Conservation (phyloP, 1,284 basidiomycete genomes). For the Retiboletus fuscus region DNA sequence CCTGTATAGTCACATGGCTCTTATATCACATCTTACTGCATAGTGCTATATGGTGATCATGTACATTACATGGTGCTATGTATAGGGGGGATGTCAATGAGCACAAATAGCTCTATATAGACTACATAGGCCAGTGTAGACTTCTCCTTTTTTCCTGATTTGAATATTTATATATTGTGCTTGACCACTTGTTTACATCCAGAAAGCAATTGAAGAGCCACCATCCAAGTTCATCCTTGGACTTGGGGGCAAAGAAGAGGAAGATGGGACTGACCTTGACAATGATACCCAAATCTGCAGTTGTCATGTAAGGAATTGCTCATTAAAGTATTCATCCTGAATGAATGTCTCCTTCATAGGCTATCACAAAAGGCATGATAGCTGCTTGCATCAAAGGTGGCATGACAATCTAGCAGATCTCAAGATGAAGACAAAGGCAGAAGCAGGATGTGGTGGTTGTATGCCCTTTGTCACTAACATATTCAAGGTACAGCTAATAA, state of each 20-base stretch:
- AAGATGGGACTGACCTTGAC: constrained; percentile 74
- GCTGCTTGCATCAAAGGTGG: constrained; percentile 66
- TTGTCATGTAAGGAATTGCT: constrained; percentile 60
- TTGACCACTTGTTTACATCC: background rate
- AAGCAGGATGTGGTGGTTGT: constrained; percentile 82
- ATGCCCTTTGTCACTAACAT: constrained; percentile 68
- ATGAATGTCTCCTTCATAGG: constrained; percentile 47
- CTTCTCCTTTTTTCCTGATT: too few species aligned
- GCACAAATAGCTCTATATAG: too few species aligned
- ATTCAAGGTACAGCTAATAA: constrained; percentile 61
- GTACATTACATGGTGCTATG: too few species aligned
- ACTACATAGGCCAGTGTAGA: too few species aligned
- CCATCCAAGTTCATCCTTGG: constrained; percentile 79
- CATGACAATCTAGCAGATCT: constrained; percentile 66
- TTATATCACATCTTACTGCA: too few species aligned
- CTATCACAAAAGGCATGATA: constrained; percentile 75
- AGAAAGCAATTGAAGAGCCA: constrained; percentile 73
- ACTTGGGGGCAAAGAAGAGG: constrained; percentile 62
- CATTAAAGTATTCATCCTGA: background rate
- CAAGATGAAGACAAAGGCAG: constrained; percentile 78
- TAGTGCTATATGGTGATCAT: too few species aligned
- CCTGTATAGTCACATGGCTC: too few species aligned
- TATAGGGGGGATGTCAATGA: too few species aligned
- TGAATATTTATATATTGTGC: too few species aligned
- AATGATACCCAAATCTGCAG: constrained; percentile 80